Evolutionary conservation across 345 rosid genomes (phyloP).

Genomic region (Boechera stricta): DNA sequence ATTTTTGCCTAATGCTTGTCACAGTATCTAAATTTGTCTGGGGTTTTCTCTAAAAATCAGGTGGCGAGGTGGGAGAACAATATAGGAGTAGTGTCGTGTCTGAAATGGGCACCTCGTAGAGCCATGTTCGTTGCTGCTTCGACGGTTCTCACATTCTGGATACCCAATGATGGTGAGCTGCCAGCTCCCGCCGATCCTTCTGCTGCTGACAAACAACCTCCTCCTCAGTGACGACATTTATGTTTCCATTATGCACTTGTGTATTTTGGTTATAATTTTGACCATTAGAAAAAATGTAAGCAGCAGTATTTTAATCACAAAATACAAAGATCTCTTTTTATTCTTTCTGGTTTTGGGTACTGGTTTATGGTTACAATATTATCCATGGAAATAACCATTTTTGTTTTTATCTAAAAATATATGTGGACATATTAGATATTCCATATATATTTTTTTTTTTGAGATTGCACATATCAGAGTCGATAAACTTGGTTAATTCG

Average conservation of each 20-base stretch:
- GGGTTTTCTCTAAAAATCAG: slow-evolving; percentile 41
- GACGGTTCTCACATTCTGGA: slow-evolving; percentile 87
- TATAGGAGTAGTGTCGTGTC: slow-evolving; percentile 78
- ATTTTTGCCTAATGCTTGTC: neutral
- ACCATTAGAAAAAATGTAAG: neutral
- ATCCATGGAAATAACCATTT: neutral
- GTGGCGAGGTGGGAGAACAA: slow-evolving; percentile 81
- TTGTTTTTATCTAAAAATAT: neutral
- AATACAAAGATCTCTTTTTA: neutral
- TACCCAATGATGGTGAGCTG: slow-evolving; percentile 61
- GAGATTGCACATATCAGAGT: too few species aligned
- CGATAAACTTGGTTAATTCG: neutral
- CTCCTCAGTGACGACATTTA: slow-evolving; percentile 29
- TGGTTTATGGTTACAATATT: neutral
- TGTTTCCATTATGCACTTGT: slow-evolving; percentile 17
- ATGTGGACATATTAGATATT: too few species aligned
- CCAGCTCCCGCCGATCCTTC: slow-evolving; percentile 33
- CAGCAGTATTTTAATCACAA: neutral
- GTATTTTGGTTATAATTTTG: slow-evolving; percentile 9
- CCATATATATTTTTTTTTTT: too few species aligned
- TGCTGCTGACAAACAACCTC: slow-evolving; percentile 24
- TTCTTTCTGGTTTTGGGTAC: neutral
- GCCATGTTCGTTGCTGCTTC: slow-evolving; percentile 92
- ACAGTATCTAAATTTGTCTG: slow-evolving; percentile 13
- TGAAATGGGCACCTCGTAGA: slow-evolving; percentile 97